Conservation (phyloP, 805 yeast species). For the Candida alai region DNA sequence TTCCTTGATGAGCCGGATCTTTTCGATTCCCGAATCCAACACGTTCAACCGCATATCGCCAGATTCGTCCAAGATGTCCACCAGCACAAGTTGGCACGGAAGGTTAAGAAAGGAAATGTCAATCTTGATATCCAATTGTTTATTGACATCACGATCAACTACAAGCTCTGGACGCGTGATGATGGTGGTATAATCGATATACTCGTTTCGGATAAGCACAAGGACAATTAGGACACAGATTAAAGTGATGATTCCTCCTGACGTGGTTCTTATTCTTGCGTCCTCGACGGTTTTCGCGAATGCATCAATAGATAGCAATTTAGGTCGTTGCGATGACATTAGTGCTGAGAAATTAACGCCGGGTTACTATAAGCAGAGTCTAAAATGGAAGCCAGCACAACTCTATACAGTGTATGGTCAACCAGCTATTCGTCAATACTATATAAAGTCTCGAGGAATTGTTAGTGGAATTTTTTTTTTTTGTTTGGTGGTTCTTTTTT, state of each 20-base stretch:
- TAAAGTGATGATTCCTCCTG: conserved; percentile 87
- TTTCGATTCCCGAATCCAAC: conserved; percentile 63
- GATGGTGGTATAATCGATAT: conserved; percentile 65
- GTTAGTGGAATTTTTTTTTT: too few relatives aligned
- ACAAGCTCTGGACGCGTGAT: conserved; percentile 78
- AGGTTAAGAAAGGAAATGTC: conserved; percentile 80
- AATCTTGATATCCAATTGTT: conserved; percentile 70
- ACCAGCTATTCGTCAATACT: too few relatives aligned
- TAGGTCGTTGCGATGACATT: conserved; percentile 26
- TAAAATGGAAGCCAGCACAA: too few relatives aligned
- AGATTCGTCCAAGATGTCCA: conserved; percentile 85
- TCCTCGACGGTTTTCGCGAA: conserved; percentile 94
- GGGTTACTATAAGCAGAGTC: too few relatives aligned
- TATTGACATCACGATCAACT: conserved; percentile 78
- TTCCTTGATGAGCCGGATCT: conserved; percentile 54
- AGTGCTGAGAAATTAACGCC: too few relatives aligned
- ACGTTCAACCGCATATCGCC: conserved; percentile 83
- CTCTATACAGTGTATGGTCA: too few relatives aligned
- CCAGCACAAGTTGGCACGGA: conserved; percentile 78
- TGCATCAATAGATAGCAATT: conserved; percentile 70
- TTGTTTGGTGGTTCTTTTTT: too few relatives aligned
- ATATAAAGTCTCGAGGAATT: too few relatives aligned
- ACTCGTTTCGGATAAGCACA: conserved; percentile 67
- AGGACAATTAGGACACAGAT: conserved; percentile 59
- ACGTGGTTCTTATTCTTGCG: conserved; percentile 78